Percentiles rank a stretch among this genome's conserved stretches.
These are phyloP conservation scores for Chytriomyces confervae DNA, from an alignment of 192 early-diverging fungal species.

Conservation along the genomic window DNA sequence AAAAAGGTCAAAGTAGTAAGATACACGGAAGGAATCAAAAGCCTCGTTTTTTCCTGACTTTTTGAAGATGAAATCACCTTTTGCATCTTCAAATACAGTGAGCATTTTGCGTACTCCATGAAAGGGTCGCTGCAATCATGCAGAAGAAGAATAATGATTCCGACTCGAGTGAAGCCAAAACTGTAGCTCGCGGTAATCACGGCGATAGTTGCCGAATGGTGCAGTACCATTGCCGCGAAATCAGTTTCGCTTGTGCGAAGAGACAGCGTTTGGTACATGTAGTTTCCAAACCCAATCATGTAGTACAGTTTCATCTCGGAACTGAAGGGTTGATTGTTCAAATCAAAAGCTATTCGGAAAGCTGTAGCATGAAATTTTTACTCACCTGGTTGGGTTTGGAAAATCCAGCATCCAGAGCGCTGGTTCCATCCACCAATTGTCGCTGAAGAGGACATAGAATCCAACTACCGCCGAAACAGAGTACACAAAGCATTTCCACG, in stretches of 20 bases:
- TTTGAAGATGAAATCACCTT: conserved; percentile 26
- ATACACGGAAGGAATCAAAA: neutral
- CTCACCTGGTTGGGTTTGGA: conserved; percentile 32
- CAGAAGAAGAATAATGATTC: conserved; percentile 49
- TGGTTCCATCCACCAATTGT: conserved; percentile 31
- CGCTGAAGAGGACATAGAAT: conserved; percentile 25
- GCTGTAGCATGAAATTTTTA: too few relatives aligned
- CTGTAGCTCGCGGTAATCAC: conserved; percentile 50
- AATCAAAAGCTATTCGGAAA: too few relatives aligned
- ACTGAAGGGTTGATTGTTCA: conserved; percentile 1
- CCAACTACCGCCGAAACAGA: conserved; percentile 23
- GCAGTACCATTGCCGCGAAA: conserved; percentile 45
- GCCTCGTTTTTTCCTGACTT: too few relatives aligned
- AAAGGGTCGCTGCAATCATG: conserved; percentile 57
- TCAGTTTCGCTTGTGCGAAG: conserved; percentile 51
- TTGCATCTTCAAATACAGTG: conserved; percentile 48
- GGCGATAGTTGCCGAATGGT: conserved; percentile 50
- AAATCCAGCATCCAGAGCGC: conserved; percentile 29
- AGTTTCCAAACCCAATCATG: conserved; percentile 47
- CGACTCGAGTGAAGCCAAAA: conserved; percentile 50
- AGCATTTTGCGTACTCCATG: conserved; percentile 59
- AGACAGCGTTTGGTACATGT: conserved; percentile 40
- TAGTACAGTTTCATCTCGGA: conserved; percentile 48
- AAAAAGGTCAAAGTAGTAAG: neutral
- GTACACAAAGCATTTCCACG: conserved; percentile 37